These are phyloP conservation scores for Fusarium sp. DNA, from an alignment of 2,329 filamentous ascomycete genomes.

Conservation along the genomic window DNA sequence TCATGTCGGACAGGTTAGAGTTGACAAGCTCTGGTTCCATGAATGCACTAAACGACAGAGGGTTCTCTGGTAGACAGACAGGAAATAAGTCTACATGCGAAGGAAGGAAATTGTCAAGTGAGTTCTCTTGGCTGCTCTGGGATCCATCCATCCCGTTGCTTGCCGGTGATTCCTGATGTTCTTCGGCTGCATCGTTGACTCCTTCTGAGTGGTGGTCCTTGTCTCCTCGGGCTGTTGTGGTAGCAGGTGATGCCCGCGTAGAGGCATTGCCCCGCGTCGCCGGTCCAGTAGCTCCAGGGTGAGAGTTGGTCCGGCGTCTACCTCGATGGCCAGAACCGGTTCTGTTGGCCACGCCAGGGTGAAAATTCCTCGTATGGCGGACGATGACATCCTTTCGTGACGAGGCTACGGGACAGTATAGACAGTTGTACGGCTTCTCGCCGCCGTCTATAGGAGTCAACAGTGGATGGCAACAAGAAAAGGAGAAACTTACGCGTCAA, in stretches of 20 bases:
- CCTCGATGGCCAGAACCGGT: constrained; percentile 8
- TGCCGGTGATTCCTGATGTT: not conserved
- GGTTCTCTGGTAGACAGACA: constrained; percentile 1
- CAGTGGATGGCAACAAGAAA: not conserved
- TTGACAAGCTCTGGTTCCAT: constrained; percentile 11
- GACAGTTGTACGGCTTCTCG: constrained; percentile 16
- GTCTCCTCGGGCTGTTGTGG: constrained; percentile 7
- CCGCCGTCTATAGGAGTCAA: constrained; percentile 4
- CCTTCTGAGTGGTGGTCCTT: constrained; percentile 7
- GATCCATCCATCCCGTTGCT: not conserved
- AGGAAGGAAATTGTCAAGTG: constrained; percentile 6
- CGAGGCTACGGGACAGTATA: constrained; percentile 9
- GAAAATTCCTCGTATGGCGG: constrained; percentile 13
- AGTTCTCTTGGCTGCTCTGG: constrained; percentile 6
- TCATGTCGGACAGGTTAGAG: not conserved
- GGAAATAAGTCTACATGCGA: constrained; percentile 6
- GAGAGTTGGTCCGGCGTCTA: constrained; percentile 10
- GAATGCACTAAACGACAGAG: constrained; percentile 3
- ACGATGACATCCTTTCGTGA: constrained; percentile 16
- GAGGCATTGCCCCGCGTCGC: not conserved
- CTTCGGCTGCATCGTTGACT: constrained; percentile 2
- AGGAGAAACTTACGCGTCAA: constrained; percentile 8
- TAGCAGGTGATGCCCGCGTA: constrained; percentile 3
- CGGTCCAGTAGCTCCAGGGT: constrained; percentile 5
- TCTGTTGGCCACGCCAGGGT: constrained; percentile 8